Evolutionary conservation across 371 early-diverging fungal genomes (phyloP), one percentile per base, ranked within the genome.

Genomic region (Rhizopus arrhizus): DNA sequence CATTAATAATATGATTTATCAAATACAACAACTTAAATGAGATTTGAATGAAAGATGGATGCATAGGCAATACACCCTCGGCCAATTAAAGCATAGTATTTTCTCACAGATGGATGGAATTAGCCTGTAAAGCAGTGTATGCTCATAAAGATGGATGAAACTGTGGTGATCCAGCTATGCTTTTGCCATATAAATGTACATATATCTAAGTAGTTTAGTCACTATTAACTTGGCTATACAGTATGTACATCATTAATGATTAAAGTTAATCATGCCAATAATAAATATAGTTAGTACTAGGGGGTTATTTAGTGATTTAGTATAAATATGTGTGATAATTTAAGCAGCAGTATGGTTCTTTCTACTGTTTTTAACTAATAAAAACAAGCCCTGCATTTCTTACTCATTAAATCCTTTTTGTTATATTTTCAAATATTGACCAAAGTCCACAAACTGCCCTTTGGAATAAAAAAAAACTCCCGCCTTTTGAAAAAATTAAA

Each of bases 91-190:
- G 5, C 10, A 36, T 5, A 36, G 5, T 6, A 36, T 36, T 36
- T 36, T 36, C 6, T 6, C 22, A 28, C 11, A 48, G 48, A 48
- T 29, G 48, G 48, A 13, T 50, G 51, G 22, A 50, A 50, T 48
- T 48, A 31, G 29, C 48, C 48, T 48, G 31, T 48, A 48, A 48
- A 48, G 48, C 48, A 48, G 31, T 28, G 48, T 29, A 28, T 48
- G 12, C 29, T 48, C 48, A 16, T 48, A 31, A 13, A 42, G 42
- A 42, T 42, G 42, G 42, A 13, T 42, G 42, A 42, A 42, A 42
- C 42, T 42, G 11, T 42, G 42, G 42, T 13, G 42, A 42, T 42
- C 4, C 12, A 42, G 42, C 42, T 42, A 42, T 42, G 42, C 42
- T 42, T 42, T 42, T 42, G 42, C 42, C n/a, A 42, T 47, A 31